Percentiles rank a stretch among this genome's conserved stretches.
phyloP scores from a whole-genome alignment of 2,329 filamentous ascomycete genomes.

The Alternaria incomplexa region DNA sequence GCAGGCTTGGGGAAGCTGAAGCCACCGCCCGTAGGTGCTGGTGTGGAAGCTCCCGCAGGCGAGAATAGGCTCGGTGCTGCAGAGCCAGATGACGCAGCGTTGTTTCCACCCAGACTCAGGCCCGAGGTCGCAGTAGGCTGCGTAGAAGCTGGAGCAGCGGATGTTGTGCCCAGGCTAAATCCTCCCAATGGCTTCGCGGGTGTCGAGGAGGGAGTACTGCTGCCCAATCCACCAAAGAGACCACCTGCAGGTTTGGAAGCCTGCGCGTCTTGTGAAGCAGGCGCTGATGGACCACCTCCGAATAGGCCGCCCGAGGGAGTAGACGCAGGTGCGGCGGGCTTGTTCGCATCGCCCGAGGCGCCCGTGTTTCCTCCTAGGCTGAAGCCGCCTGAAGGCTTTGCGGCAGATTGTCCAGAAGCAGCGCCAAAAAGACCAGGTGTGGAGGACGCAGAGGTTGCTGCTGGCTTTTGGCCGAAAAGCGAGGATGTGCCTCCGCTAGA shows the following conservation, averaged over 20 bases:
- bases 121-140: constrained; percentile 26
- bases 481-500: constrained; percentile 10
- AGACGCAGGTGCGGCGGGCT: constrained; percentile 34
- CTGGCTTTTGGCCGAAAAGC: constrained; percentile 34
- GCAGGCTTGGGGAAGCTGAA: constrained; percentile 21
- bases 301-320: constrained; percentile 29
- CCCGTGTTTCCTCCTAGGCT: constrained; percentile 28
- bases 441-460: constrained; percentile 33
- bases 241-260: constrained; percentile 36
- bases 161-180: constrained; percentile 36
- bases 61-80: constrained; percentile 31
- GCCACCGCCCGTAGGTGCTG: constrained; percentile 20
- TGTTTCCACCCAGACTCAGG: constrained; percentile 31
- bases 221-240: constrained; percentile 35
- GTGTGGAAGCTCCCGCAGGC: constrained; percentile 17
- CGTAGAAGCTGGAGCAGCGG: constrained; percentile 28
- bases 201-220: constrained; percentile 37
- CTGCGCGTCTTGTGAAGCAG: constrained; percentile 43
- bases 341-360: constrained; percentile 40
- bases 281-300: constrained; percentile 28
- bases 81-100: constrained; percentile 28
- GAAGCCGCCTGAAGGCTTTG: constrained; percentile 31
- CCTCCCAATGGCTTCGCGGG: constrained; percentile 34
- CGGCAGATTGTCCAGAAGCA: constrained; percentile 22
- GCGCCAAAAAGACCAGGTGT: constrained; percentile 39